Evolutionary conservation across 352 stramenopile genomes (phyloP).

Genomic region (Lagenidium giganteum): DNA sequence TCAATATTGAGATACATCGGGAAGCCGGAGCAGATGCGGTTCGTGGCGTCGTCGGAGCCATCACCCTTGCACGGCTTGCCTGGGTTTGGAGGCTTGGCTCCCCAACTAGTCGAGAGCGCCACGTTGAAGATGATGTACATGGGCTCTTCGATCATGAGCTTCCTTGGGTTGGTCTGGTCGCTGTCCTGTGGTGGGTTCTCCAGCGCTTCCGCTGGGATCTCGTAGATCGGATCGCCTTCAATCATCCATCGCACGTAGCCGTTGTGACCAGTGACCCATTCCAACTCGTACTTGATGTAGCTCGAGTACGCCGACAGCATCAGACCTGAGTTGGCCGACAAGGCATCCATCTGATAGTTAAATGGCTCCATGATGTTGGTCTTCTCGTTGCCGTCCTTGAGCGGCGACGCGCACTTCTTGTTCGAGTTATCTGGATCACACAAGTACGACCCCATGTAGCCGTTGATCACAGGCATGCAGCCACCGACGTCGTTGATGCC

Average conservation of each 20-base stretch:
- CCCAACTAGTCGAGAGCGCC: constrained; percentile 45
- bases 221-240: constrained; percentile 40
- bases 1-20: constrained; percentile 38
- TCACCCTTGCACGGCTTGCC: constrained; percentile 23
- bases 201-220: constrained; percentile 43
- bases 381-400: constrained; percentile 17
- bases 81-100: constrained; percentile 32
- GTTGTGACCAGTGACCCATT: constrained; percentile 47
- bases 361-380: constrained; percentile 36
- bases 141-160: constrained; percentile 57
- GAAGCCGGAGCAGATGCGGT: constrained; percentile 23
- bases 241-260: constrained; percentile 55
- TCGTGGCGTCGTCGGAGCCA: constrained; percentile 1
- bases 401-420: constrained; percentile 23
- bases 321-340: constrained; percentile 42
- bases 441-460: constrained; percentile 36
- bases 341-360: constrained; percentile 60
- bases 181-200: constrained; percentile 29
- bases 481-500: constrained; percentile 42
- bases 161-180: constrained; percentile 30
- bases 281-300: constrained; percentile 48
- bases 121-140: constrained; percentile 76
- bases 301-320: constrained; percentile 32
- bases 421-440: constrained; percentile 42
- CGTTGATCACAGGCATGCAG: constrained; percentile 51